phyloP scores from a whole-genome alignment of 371 early-diverging fungal genomes.

The Mortierella polycephala region DNA sequence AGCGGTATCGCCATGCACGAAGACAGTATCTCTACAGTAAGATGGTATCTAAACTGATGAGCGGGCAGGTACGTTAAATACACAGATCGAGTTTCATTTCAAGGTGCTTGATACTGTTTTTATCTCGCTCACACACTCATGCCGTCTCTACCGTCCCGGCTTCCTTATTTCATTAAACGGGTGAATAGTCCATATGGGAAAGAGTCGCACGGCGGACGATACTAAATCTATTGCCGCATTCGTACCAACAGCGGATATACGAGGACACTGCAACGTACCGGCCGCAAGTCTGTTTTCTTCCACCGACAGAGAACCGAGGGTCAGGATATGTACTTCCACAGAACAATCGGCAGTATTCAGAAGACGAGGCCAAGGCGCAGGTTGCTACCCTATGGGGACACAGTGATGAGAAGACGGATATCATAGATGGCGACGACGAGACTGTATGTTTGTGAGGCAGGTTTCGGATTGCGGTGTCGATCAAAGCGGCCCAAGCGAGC shows the following conservation, averaged over 20 bases:
- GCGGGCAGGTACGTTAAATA: constrained; percentile 10
- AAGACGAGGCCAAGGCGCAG: constrained; percentile 1
- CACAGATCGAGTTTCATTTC: no score
- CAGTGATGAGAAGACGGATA: no score
- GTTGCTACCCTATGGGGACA: constrained; percentile 3
- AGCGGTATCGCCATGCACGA: constrained; percentile 6
- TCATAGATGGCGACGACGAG: no score
- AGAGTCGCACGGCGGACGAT: constrained; percentile 8
- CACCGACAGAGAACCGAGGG: constrained; percentile 6
- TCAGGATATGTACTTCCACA: background rate
- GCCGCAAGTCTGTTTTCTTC: constrained; percentile 20
- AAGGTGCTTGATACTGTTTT: background rate
- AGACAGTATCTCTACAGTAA: background rate
- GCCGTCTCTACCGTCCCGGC: background rate
- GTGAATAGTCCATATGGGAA: constrained; percentile 7
- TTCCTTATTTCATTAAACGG: background rate
- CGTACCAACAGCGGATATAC: constrained; percentile 2
- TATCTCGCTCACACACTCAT: background rate
- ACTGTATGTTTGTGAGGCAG: no score
- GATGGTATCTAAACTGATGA: background rate
- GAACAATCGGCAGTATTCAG: background rate
- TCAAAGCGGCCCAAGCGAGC: no score
- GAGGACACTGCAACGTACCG: constrained; percentile 6
- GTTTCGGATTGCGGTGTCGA: no score
- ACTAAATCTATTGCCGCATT: constrained; percentile 15